Evolutionary conservation across 441 rosid genomes (phyloP), one percentile per base, ranked within the genome.

Genomic region (Francoa sonchifolia): DNA sequence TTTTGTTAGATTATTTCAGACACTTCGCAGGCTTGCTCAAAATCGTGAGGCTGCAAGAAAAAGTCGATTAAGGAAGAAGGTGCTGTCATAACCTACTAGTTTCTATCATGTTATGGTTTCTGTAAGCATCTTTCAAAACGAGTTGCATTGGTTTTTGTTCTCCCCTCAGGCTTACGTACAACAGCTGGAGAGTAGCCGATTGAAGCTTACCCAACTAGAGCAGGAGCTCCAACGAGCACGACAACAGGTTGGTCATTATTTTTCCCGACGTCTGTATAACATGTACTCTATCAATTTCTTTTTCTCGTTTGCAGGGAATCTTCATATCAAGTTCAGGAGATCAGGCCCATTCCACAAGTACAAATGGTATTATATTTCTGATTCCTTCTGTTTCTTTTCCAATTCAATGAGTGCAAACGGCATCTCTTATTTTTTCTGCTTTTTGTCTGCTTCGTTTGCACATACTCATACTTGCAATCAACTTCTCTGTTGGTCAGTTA

Each of bases 21-120:
- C 95, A 19, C 81, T 87, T 55, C 95, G 99, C 42, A 77, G 99
- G 61, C 97, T 92, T 32, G 99, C 99, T 66, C 99, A 92, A 68
- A 92, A 92, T 68, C 90, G 97, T 33, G 99, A 92, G 68, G 99
- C 99, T 33, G 99, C 99, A 39, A 79, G 97, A 57, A 92, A 92
- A 69, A 92, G 99, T 65, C 79, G 99, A 55, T 61, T 92, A 64
- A 75, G 97, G 64, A 92, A 92, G 68, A 87, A 92, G 47, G 99
- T 81, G 66, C 34, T 60, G 35, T 11, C 36, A 28, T 35, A 26
- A 23, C 18, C 18, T 47, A 3, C 3, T 18, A 20, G 17, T 29
- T 0, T 18, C 42, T 31, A 26, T 26, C 27, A 19, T 30, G 14
- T 16, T 29, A 25, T 33, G 32, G 6, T 19, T 4, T 6, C 0